Base-by-base conservation (phyloP, 495 filamentous ascomycete species). In the Penicillium maclennaniae region DNA sequence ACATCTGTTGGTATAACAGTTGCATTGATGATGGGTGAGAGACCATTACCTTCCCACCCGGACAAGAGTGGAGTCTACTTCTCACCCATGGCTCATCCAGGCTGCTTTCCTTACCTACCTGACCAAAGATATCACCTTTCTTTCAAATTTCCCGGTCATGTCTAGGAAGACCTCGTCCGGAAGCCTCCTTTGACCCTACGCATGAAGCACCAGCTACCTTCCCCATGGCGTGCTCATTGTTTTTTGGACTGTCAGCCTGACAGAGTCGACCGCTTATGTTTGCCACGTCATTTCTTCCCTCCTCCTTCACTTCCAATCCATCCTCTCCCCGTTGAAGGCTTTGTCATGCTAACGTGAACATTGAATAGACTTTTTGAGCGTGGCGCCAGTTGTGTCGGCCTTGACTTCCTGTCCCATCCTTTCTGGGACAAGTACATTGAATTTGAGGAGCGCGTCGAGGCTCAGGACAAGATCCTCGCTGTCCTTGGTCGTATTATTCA, bases 401-500 rank as follows among this genome's bases (percentile, higher is more conserved):
- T 97, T 27, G 93, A 99, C 70, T 99, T 96, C 67, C 79, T 95
- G 8, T 84, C 91, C 4, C 91, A 97, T 64, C 91, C 90, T 0
- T 97, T 99, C 77, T 99, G 93, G 93, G 95, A 97, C 63, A 97
- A 96, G 71, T 99, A 96, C 61, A 81, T 97, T 47, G 93, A 97
- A 61, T 97, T 91, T 61, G 93, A 97, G 63, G 91, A 96, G 62
- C 84, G 91, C 8, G 73, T 92, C 43, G 91, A 96, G 63, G 87
- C 87, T 0, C 83, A 87, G 27, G 89, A 95, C 54, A 88, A 84
- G 65, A 91, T 97, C 46, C 92, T 96, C 54, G 81, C 80, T 8
- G 89, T 99, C 47, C 78, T 97, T 26, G 81, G 80, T 43, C 89
- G 95, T 34, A 81, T 97, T 41, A 87, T 96, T 45, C 84, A 89